Percentiles rank a stretch among this genome's conserved stretches.
These are phyloP conservation scores for Ophiostoma ulmi DNA, from an alignment of 2,329 filamentous ascomycete genomes.

Conservation along the genomic window DNA sequence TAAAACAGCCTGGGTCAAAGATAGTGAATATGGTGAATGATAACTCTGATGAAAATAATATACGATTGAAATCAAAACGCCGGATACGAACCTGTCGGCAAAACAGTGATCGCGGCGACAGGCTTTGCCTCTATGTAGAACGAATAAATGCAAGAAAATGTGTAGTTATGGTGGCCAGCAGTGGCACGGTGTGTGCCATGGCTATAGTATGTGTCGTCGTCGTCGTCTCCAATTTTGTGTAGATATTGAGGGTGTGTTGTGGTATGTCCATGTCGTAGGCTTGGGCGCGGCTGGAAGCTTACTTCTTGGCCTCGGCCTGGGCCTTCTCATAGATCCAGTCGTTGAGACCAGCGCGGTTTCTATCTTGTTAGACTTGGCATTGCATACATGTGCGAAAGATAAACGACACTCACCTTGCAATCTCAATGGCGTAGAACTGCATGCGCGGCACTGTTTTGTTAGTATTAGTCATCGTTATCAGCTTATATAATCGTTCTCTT, in stretches of 20 bases:
- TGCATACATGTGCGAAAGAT: neutral
- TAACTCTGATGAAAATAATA: neutral
- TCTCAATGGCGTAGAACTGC: conserved; percentile 53
- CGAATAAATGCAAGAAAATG: neutral
- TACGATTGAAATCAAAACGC: neutral
- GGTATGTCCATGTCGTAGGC: neutral
- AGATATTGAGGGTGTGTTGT: neutral
- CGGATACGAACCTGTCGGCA: conserved; percentile 7
- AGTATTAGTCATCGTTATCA: conserved; percentile 13
- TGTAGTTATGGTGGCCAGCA: neutral
- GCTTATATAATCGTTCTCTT: neutral
- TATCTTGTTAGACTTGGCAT: conserved; percentile 53
- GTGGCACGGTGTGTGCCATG: neutral
- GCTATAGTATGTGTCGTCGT: neutral
- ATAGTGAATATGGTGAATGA: neutral
- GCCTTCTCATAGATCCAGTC: conserved; percentile 94
- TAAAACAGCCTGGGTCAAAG: neutral
- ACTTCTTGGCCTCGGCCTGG: conserved; percentile 46
- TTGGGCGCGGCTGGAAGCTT: neutral
- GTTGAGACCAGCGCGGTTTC: conserved; percentile 84
- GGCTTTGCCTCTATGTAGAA: conserved; percentile 2
- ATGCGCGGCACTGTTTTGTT: conserved; percentile 46
- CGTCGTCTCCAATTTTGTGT: neutral
- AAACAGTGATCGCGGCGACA: conserved; percentile 7
- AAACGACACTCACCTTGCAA: conserved; percentile 37